Conservation (phyloP, 2,329 filamentous ascomycete genomes). For the Akanthomyces lecanii region DNA sequence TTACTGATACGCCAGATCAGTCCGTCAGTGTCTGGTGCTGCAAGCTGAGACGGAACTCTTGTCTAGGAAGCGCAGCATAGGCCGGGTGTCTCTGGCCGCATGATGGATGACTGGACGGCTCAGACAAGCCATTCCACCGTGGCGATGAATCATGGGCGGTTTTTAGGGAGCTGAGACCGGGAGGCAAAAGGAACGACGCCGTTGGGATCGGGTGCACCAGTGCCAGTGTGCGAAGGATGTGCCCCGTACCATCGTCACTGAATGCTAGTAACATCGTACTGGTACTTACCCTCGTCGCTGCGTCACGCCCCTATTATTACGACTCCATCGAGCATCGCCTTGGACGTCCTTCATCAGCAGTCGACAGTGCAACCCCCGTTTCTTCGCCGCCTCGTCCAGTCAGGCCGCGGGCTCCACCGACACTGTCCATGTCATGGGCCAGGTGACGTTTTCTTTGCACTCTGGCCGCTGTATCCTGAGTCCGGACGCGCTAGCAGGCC, state of each 20-base stretch:
- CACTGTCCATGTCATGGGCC: background rate
- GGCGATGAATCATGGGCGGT: slow-evolving; percentile 9
- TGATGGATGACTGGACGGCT: slow-evolving; percentile 4
- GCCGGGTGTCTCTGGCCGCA: background rate
- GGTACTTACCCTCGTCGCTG: background rate
- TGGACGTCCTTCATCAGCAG: background rate
- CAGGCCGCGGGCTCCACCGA: background rate
- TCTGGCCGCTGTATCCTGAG: background rate
- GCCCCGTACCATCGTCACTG: background rate
- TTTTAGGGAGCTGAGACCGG: slow-evolving; percentile 4
- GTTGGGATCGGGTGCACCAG: background rate
- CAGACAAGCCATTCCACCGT: slow-evolving; percentile 7
- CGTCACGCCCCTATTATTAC: background rate
- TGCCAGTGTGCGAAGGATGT: background rate
- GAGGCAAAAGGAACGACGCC: background rate
- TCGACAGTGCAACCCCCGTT: background rate
- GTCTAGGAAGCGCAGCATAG: background rate
- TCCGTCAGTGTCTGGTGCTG: background rate
- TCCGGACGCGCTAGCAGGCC: background rate
- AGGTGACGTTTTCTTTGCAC: slow-evolving; percentile 10
- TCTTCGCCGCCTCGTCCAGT: background rate
- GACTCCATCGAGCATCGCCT: background rate
- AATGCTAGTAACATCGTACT: background rate
- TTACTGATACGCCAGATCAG: background rate
- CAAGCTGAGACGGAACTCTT: slow-evolving; percentile 12